phyloP scores from a whole-genome alignment of 2,329 filamentous ascomycete genomes.

The Scedosporium apiospermum region DNA sequence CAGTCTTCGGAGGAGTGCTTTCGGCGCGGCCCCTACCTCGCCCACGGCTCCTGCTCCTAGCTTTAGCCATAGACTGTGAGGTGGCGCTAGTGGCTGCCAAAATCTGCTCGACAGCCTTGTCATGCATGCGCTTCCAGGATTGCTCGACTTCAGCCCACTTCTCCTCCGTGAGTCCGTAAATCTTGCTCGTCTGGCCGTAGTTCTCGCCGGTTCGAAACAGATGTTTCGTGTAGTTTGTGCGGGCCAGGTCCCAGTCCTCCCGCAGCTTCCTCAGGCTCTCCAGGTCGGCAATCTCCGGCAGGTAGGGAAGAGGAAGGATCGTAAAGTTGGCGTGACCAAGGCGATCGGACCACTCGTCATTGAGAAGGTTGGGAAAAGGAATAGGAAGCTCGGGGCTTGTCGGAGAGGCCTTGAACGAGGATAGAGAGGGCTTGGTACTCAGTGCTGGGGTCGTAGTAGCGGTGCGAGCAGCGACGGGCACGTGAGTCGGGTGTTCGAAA shows the following conservation, averaged over 20 bases:
- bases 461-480: slow-evolving; percentile 18
- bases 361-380: slow-evolving; percentile 54
- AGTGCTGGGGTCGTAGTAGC: slow-evolving; percentile 38
- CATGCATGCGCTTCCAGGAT: slow-evolving; percentile 63
- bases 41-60: slow-evolving; percentile 27
- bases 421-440: slow-evolving; percentile 58
- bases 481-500: slow-evolving; percentile 47
- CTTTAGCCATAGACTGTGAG: slow-evolving; percentile 6
- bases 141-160: slow-evolving; percentile 81
- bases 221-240: slow-evolving; percentile 82
- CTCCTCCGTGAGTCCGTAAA: slow-evolving; percentile 72
- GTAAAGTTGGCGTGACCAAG: slow-evolving; percentile 92
- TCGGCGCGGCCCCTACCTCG: slow-evolving; percentile 29
- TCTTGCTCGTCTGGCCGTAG: slow-evolving; percentile 82
- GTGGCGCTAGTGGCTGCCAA: slow-evolving; percentile 24
- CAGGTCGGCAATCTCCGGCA: slow-evolving; percentile 52
- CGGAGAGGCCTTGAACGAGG: slow-evolving; percentile 59
- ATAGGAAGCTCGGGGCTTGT: slow-evolving; percentile 48
- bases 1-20: slow-evolving; percentile 26
- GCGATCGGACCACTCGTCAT: slow-evolving; percentile 74
- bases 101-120: slow-evolving; percentile 49
- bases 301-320: slow-evolving; percentile 74
- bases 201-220: slow-evolving; percentile 82
- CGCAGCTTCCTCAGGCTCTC: slow-evolving; percentile 53
- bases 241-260: slow-evolving; percentile 72